Percentiles rank a stretch among this genome's conserved stretches.
These are phyloP conservation scores for Mimosa pudica DNA, from an alignment of 306 rosid genomes.

Conservation along the genomic window DNA sequence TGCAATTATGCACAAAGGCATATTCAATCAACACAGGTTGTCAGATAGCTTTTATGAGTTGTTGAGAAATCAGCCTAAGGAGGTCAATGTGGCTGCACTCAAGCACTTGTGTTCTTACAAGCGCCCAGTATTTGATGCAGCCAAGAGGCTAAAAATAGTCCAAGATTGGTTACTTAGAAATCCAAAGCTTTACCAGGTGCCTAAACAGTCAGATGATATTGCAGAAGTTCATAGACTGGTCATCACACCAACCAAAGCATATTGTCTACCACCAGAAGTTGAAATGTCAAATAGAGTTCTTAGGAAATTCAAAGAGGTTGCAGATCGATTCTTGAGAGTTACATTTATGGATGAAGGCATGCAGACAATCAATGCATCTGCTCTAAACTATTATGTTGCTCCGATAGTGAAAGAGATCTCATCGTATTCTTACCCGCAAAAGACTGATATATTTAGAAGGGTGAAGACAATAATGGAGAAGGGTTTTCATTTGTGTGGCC, in stretches of 20 bases:
- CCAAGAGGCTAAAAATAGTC: slow-evolving; percentile 46
- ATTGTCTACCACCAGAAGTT: slow-evolving; percentile 66
- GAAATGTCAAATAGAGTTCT: slow-evolving; percentile 72
- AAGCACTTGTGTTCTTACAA: slow-evolving; percentile 52
- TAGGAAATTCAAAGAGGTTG: slow-evolving; percentile 52
- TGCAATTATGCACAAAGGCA: slow-evolving; percentile 62
- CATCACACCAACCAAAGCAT: slow-evolving; percentile 69
- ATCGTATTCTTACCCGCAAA: slow-evolving; percentile 44
- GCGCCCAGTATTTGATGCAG: slow-evolving; percentile 52
- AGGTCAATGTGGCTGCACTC: slow-evolving; percentile 62
- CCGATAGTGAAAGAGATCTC: slow-evolving; percentile 58
- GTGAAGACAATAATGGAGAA: slow-evolving; percentile 39
- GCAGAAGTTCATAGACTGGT: slow-evolving; percentile 57
- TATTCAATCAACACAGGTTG: slow-evolving; percentile 59
- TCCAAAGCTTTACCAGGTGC: slow-evolving; percentile 51
- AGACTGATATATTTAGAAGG: slow-evolving; percentile 51
- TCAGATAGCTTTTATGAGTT: slow-evolving; percentile 47
- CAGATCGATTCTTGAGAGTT: slow-evolving; percentile 65
- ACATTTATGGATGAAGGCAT: slow-evolving; percentile 76
- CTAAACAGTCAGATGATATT: slow-evolving; percentile 52
- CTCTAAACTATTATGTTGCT: slow-evolving; percentile 51
- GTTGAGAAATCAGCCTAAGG: slow-evolving; percentile 48
- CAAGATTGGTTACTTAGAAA: slow-evolving; percentile 61
- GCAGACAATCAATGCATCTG: slow-evolving; percentile 52
- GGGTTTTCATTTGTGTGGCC: slow-evolving; percentile 59